Evolutionary conservation across 768 basidiomycete species (phyloP), one percentile per base, ranked within the genome.

Genomic region (Pulveroboletus frians): DNA sequence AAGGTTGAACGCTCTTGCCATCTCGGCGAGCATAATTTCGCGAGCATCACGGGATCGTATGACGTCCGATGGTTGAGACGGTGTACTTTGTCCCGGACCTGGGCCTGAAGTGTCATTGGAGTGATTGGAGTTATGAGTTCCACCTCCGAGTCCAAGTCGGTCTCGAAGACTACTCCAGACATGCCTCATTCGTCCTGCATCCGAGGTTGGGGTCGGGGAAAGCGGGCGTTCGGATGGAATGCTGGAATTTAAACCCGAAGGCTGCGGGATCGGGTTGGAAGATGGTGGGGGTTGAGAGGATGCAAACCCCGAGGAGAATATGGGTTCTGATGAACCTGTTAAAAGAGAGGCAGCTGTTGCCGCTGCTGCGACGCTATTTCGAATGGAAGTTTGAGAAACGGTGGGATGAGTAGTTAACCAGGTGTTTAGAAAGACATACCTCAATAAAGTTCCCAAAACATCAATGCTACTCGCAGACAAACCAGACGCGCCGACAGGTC

Each of bases 301-400:
- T 27, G 76, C 70, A 45, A 83, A 72, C 38, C 78, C 74, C 20
- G 83, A 75, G 32, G 78, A 75, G 47, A 85, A 75, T 38, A 88
- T 77, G 10, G 81, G 76, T 42, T 84, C 79, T 4, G 82, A 79
- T 20, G 82, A 78, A 31, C 86, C 86, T 1, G 84, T 83, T n/a
- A 88, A 74, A 26, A 89, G 75, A 3, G 90, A 92, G 8, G 87
- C 88, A 2, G 90, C 89, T 1, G 89, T 91, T n/a, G 90, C 90
- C 9, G 90, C 87, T n/a, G 90, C 88, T 4, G 90, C 90, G 29
- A 92, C 90, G 57, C 90, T 88, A 53, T 42, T 17, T 15, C 34
- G n/a, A 29, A 17, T 15, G 9, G 42, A 8, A 46, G 43, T n/a
- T 27, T 35, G 35, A 44, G 36, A 15, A 29, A 26, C 32, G 10